Evolutionary conservation across 2,329 filamentous ascomycete genomes (phyloP).

Genomic region (Seiridium unicorne): DNA sequence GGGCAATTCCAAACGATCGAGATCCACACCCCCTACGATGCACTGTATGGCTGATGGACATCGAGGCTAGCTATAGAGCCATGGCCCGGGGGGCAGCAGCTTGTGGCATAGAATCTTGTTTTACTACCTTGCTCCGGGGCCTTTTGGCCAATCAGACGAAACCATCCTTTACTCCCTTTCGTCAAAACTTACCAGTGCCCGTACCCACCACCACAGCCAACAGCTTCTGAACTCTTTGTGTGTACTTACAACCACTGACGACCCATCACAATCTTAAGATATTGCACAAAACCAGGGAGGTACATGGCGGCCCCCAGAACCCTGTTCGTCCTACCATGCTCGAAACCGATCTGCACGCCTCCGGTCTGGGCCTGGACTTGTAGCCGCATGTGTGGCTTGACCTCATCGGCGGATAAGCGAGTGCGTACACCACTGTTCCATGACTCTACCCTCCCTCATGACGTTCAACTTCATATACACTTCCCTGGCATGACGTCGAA

Average conservation of each 20-base stretch:
- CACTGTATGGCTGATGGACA: too few species aligned
- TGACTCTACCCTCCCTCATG: conserved; percentile 5
- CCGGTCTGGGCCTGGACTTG: background rate
- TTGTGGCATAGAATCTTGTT: conserved; percentile 12
- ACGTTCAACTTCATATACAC: conserved; percentile 8
- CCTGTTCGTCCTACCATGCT: background rate
- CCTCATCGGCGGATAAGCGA: conserved; percentile 7
- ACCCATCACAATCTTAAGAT: background rate
- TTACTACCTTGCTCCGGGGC: conserved; percentile 3
- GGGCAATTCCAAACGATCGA: conserved; percentile 8
- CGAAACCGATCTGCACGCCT: conserved; percentile 4
- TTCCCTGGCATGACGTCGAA: conserved; percentile 9
- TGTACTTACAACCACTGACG: too few species aligned
- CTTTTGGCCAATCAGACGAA: background rate
- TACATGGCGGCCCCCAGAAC: background rate
- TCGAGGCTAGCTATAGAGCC: too few species aligned
- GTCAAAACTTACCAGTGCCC: background rate
- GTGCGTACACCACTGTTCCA: background rate
- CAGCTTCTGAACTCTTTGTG: background rate
- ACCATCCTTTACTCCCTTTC: background rate
- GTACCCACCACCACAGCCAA: background rate
- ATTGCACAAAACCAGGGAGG: background rate
- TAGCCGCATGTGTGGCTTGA: conserved; percentile 14
- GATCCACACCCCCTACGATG: conserved; percentile 2
- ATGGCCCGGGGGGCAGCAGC: background rate